Evolutionary conservation across 129 eudicot genomes (phyloP), one percentile per base, ranked within the genome.

Genomic region (Ambrosia trifida): DNA sequence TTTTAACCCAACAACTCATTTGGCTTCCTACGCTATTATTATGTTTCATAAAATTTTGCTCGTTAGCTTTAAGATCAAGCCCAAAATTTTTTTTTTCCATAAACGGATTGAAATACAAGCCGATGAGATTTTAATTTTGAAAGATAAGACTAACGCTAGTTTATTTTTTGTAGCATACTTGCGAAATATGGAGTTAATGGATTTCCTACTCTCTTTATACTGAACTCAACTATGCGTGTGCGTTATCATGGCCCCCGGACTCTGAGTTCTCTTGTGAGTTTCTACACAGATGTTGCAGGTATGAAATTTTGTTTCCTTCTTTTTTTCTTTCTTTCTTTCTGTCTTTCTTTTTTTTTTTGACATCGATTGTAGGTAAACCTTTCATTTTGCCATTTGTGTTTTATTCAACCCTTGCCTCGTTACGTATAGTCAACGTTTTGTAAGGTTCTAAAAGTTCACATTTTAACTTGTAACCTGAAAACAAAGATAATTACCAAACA

Each of bases 121-220:
- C 38, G 50, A 24, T 57, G 49, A 11, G 17, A 43, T 28, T 12
- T 35, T 72, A 61, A 7, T 44, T 24, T 51, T 51, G 72, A 33
- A 41, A 52, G 32, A 18, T 69, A 64, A 66, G 17, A 71, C 5
- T 78, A 45, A 69, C 67, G n/a, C 17, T 69, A 31, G 0, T 12
- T 16, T 56, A 40, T 41, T 66, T 36, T 65, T 40, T 74, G 75
- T 87, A 91, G 98, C 86, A 72, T 75, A 66, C 86, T 91, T 5
- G 88, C 95, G 2, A 91, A 89, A 72, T 88, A 91, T 69, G 96
- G 96, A 72, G 98, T 91, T 78, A 88, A 86, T 24, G 98, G 96
- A 20, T 91, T 91, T 75, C 98, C 98, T 41, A 85, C 95, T 57
- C 79, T 91, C 50, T 80, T 89, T 75, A 84, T 91, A 28, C 64